Percentiles rank a stretch among this genome's conserved stretches.
These are phyloP conservation scores for Oldenlandia corymbosa DNA, from an alignment of 257 asterid species.

Conservation along the genomic window DNA sequence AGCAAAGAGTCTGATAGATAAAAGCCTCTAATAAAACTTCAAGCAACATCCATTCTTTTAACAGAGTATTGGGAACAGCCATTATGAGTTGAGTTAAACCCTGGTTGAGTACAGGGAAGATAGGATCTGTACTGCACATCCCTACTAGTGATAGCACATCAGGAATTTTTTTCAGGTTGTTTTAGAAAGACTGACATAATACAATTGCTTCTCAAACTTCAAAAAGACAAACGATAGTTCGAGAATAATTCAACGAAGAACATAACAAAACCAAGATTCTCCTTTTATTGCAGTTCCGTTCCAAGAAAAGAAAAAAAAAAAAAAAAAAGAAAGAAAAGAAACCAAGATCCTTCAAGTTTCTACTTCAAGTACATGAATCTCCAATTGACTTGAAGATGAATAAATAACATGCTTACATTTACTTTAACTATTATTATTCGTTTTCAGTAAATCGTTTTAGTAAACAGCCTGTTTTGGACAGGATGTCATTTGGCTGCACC, in stretches of 20 bases:
- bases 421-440: too few relatives aligned
- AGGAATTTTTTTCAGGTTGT: not conserved
- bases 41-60: not conserved
- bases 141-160: not conserved
- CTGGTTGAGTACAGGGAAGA: not conserved
- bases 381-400: not conserved
- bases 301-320: too few relatives aligned
- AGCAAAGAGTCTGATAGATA: not conserved
- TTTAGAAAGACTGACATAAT: not conserved
- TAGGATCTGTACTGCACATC: not conserved
- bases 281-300: too few relatives aligned
- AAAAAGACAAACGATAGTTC: not conserved
- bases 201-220: not conserved
- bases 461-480: not conserved
- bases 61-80: not conserved
- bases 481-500: not conserved
- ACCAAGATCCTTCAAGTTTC: too few relatives aligned
- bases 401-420: too few relatives aligned
- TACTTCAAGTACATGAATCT: not conserved
- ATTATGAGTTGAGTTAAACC: not conserved
- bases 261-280: not conserved
- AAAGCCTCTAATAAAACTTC: not conserved
- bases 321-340: too few relatives aligned
- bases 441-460: too few relatives aligned
- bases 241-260: not conserved